These are phyloP conservation scores for Vitis cinerea DNA, from an alignment of 164 flowering plant species.

Conservation along the genomic window DNA sequence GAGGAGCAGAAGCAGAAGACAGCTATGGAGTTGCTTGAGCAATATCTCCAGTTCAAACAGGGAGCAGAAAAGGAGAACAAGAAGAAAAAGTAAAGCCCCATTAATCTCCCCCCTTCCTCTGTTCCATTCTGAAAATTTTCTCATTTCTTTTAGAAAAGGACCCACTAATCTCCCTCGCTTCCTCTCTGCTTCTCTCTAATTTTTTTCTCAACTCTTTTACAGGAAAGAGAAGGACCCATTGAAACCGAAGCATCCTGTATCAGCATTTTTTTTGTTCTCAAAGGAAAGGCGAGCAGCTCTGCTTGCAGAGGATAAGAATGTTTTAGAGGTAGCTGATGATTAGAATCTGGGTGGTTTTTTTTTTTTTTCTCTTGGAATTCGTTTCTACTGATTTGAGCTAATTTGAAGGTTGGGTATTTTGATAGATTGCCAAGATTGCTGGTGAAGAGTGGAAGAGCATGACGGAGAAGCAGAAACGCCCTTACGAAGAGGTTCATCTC, in stretches of 20 bases:
- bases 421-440: conserved; percentile 58
- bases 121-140: background rate
- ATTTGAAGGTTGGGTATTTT: background rate
- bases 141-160: background rate
- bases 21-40: conserved; percentile 91
- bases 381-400: too few species aligned
- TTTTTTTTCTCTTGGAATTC: background rate
- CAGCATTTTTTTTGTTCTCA: conserved; percentile 72
- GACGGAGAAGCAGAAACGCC: conserved; percentile 52
- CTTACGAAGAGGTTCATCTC: conserved; percentile 72
- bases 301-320: conserved; percentile 51
- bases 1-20: conserved; percentile 92
- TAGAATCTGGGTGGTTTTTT: background rate
- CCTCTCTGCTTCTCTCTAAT: background rate
- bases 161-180: background rate
- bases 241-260: conserved; percentile 79
- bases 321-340: conserved; percentile 52
- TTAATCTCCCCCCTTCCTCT: background rate
- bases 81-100: conserved; percentile 41
- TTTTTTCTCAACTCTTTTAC: conserved; percentile 7
- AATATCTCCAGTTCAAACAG: conserved; percentile 77
- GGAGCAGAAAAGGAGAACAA: conserved; percentile 60
- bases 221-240: conserved; percentile 87
- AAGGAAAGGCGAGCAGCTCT: conserved; percentile 65
- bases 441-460: conserved; percentile 95